Evolutionary conservation across 176 grass and related monocot genomes (phyloP).

Genomic region (Olyra latifolia): DNA sequence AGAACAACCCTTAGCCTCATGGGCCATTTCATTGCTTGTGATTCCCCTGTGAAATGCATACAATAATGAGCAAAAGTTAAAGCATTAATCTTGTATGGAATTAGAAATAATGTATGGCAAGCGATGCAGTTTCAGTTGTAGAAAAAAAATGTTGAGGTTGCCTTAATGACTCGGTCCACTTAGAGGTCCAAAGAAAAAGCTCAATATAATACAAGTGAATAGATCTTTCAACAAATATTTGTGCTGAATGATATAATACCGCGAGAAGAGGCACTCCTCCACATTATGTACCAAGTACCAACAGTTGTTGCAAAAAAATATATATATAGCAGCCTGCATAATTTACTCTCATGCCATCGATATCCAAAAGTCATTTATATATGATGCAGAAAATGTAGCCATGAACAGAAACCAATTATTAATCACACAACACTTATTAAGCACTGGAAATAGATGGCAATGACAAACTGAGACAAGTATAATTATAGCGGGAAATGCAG

Average conservation of each 20-base stretch:
- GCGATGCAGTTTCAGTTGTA: neutral
- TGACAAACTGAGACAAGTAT: neutral
- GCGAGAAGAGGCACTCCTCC: neutral
- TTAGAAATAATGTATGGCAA: constrained; percentile 5
- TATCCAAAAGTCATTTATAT: neutral
- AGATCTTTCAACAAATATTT: neutral
- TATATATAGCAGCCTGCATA: neutral
- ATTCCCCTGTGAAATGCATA: constrained; percentile 75
- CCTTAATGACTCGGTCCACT: neutral
- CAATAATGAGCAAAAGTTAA: constrained; percentile 14
- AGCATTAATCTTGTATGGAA: constrained; percentile 8
- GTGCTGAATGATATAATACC: neutral
- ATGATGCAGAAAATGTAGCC: neutral
- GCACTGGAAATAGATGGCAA: neutral
- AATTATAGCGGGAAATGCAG: neutral
- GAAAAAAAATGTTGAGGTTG: neutral
- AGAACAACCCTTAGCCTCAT: constrained; percentile 96
- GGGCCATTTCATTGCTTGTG: constrained; percentile 97
- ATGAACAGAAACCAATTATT: neutral
- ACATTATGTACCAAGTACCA: constrained; percentile 3
- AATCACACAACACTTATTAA: neutral
- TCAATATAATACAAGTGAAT: neutral
- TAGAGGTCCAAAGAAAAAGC: neutral
- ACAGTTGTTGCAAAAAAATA: neutral
- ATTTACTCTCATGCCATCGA: neutral